Conservation (phyloP, 495 filamentous ascomycete genomes). For the Penicillium arizonense region DNA sequence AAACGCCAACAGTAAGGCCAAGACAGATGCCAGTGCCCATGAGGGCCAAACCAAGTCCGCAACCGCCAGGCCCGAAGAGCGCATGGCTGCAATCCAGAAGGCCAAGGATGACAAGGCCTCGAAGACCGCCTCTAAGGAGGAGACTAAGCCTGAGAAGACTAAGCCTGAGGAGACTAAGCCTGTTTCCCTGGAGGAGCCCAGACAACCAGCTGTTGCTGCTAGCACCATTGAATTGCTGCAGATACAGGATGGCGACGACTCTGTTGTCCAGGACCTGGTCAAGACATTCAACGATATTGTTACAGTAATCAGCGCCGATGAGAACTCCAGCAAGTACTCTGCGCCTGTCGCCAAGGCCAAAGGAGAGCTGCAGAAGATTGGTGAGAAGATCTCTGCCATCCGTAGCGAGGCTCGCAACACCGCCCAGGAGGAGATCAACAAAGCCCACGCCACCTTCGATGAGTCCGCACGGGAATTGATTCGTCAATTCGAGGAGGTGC, state of each 20-base stretch:
- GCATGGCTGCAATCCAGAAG: constrained; percentile 35
- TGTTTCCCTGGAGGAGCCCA: constrained; percentile 31
- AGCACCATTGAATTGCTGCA: constrained; percentile 71
- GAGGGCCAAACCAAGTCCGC: constrained; percentile 35
- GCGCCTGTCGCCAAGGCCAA: constrained; percentile 79
- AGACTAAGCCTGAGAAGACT: constrained; percentile 17
- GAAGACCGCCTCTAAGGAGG: constrained; percentile 23
- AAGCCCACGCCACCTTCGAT: constrained; percentile 74
- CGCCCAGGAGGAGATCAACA: constrained; percentile 72
- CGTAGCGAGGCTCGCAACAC: constrained; percentile 63
- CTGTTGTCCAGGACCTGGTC: constrained; percentile 88
- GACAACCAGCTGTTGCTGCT: constrained; percentile 45
- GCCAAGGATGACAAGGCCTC: constrained; percentile 43
- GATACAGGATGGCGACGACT: constrained; percentile 72
- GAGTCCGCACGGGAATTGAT: constrained; percentile 75
- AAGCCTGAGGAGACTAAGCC: constrained; percentile 34
- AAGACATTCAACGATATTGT: constrained; percentile 96
- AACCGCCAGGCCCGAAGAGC: constrained; percentile 33
- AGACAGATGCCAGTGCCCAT: constrained; percentile 40
- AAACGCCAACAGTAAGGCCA: constrained; percentile 39
- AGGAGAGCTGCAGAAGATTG: constrained; percentile 72
- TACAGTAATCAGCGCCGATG: constrained; percentile 81
- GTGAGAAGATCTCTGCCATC: constrained; percentile 67
- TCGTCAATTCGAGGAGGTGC: constrained; percentile 65
- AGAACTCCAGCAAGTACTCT: constrained; percentile 67